These are phyloP conservation scores for Prunella vulgaris DNA, from an alignment of 257 asterid genomes.

Conservation along the genomic window DNA sequence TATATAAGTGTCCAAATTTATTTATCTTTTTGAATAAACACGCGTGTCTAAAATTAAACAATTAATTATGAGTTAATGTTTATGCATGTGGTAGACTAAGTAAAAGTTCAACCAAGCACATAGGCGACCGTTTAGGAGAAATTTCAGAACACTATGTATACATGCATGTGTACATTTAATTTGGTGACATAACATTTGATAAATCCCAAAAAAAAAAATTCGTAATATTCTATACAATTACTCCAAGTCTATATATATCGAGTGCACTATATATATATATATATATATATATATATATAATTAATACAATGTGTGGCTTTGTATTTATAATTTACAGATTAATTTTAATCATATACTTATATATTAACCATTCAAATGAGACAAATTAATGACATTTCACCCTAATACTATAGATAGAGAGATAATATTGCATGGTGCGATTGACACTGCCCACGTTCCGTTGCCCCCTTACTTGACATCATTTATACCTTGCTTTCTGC, in stretches of 20 bases:
- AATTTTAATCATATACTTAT: no score
- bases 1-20: neutral
- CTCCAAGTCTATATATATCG: no score
- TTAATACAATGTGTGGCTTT: no score
- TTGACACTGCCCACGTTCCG: conserved; percentile 45
- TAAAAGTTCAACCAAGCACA: neutral
- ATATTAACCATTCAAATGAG: neutral
- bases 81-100: neutral
- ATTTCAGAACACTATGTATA: neutral
- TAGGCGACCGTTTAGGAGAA: neutral
- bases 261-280: no score
- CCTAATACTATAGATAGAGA: neutral
- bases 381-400: neutral
- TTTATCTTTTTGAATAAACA: no score
- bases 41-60: no score
- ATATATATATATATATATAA: no score
- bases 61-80: no score
- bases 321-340: neutral
- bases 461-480: conserved; percentile 41
- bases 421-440: conserved; percentile 35
- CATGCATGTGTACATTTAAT: neutral
- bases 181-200: no score
- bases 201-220: no score
- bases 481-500: conserved; percentile 40
- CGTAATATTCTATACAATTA: no score